phyloP scores from a whole-genome alignment of 192 early-diverging fungal species.

The Dispira simplex region DNA sequence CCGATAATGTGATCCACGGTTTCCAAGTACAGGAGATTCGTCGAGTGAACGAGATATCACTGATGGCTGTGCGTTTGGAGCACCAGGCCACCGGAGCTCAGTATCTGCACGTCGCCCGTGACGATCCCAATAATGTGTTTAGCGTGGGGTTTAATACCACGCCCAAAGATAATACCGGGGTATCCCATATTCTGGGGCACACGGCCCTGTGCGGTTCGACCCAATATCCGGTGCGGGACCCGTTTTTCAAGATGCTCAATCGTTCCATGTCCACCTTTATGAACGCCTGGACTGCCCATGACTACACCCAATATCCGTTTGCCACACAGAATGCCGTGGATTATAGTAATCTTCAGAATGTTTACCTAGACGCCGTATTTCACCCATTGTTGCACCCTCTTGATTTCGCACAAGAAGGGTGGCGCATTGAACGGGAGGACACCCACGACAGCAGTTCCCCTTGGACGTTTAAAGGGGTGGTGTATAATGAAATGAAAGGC shows the following conservation, averaged over 20 bases:
- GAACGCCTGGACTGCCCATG: slow-evolving; percentile 87
- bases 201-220: slow-evolving; percentile 83
- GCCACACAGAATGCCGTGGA: slow-evolving; percentile 80
- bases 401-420: slow-evolving; percentile 92
- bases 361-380: slow-evolving; percentile 89
- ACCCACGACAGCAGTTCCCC: slow-evolving; percentile 25
- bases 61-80: slow-evolving; percentile 55
- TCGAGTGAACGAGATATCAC: slow-evolving; percentile 56
- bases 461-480: slow-evolving; percentile 76
- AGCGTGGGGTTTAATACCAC: slow-evolving; percentile 84
- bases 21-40: slow-evolving; percentile 24
- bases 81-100: slow-evolving; percentile 69
- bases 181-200: slow-evolving; percentile 92
- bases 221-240: slow-evolving; percentile 84
- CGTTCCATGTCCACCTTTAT: slow-evolving; percentile 91
- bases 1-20: slow-evolving; percentile 5
- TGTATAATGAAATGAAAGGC: slow-evolving; percentile 99
- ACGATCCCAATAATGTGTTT: slow-evolving; percentile 90
- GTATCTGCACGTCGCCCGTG: slow-evolving; percentile 72
- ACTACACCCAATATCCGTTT: slow-evolving; percentile 89
- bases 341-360: slow-evolving; percentile 72
- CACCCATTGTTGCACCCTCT: slow-evolving; percentile 56
- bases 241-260: slow-evolving; percentile 98
- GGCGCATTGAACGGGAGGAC: slow-evolving; percentile 75
- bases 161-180: slow-evolving; percentile 63